Percentiles rank a stretch among this genome's conserved stretches.
Evolutionary conservation across 495 filamentous ascomycete genomes (phyloP).

Genomic region (Ascodesmis nigricans): DNA sequence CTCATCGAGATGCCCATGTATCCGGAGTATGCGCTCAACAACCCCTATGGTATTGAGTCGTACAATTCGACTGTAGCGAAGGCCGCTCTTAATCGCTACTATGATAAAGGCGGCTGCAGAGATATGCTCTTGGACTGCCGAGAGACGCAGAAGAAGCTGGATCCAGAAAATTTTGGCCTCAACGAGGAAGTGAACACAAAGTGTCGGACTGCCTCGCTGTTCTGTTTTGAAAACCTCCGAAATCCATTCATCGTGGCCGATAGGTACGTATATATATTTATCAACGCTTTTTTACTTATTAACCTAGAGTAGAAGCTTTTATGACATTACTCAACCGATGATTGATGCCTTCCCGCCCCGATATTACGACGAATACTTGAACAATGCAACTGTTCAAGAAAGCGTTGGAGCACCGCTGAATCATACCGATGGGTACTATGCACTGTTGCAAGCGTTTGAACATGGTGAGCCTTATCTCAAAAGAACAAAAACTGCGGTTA

Average conservation of each 20-base stretch:
- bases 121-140: constrained; percentile 27
- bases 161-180: constrained; percentile 33
- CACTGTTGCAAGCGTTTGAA: too few relatives aligned
- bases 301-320: constrained; percentile 28
- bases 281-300: background rate
- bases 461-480: too few relatives aligned
- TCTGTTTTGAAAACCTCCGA: too few relatives aligned
- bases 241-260: too few relatives aligned
- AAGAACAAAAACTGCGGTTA: too few relatives aligned
- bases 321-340: constrained; percentile 36
- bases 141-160: constrained; percentile 24
- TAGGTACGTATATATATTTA: background rate
- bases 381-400: constrained; percentile 36
- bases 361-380: constrained; percentile 40
- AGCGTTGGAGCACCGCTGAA: constrained; percentile 46
- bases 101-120: constrained; percentile 26
- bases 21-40: constrained; percentile 45
- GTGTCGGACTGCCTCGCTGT: too few relatives aligned
- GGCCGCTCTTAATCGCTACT: constrained; percentile 28
- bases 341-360: constrained; percentile 41
- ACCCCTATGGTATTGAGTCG: constrained; percentile 49
- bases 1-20: constrained; percentile 46
- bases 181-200: constrained; percentile 25
- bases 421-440: too few relatives aligned
- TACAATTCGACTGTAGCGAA: constrained; percentile 35